These are phyloP conservation scores for Alloascoidea africana DNA, from an alignment of 805 yeast genomes.

Conservation along the genomic window DNA sequence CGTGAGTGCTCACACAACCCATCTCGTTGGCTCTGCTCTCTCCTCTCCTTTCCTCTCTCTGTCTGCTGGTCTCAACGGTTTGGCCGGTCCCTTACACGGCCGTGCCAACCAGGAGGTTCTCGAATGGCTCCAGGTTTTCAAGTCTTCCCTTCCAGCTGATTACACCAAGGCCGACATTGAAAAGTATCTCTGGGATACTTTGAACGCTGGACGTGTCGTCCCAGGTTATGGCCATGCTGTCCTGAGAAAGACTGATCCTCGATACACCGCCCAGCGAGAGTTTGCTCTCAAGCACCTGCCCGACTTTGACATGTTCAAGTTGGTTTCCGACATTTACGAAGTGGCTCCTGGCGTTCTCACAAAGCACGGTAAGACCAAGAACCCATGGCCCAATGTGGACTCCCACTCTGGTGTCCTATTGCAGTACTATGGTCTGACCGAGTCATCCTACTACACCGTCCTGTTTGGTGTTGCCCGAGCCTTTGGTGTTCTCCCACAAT, in stretches of 20 bases:
- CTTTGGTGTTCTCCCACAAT: conserved; percentile 73
- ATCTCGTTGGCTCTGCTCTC: conserved; percentile 71
- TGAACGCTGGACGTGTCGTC: conserved; percentile 71
- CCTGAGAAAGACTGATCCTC: conserved; percentile 77
- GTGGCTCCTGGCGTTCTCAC: conserved; percentile 73
- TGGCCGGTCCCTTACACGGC: conserved; percentile 82
- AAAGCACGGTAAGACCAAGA: conserved; percentile 80
- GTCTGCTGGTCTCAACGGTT: conserved; percentile 74
- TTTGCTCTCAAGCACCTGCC: conserved; percentile 66
- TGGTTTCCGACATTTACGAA: conserved; percentile 63
- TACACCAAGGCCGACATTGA: conserved; percentile 54
- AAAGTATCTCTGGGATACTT: conserved; percentile 64
- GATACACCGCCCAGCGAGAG: conserved; percentile 76
- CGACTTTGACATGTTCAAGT: conserved; percentile 63
- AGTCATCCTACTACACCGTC: conserved; percentile 74
- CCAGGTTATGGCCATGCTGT: conserved; percentile 90
- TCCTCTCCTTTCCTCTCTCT: conserved; percentile 65
- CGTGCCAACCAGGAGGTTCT: conserved; percentile 81
- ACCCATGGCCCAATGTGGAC: conserved; percentile 90
- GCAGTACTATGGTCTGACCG: conserved; percentile 76
- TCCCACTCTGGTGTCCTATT: conserved; percentile 76
- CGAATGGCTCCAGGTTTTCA: conserved; percentile 61
- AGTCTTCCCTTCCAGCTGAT: conserved; percentile 53
- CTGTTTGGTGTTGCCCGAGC: conserved; percentile 81
- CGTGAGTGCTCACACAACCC: conserved; percentile 79